A percentile compares a stretch with the other conserved stretches of the same genome.
phyloP scores from a whole-genome alignment of 176 grass and related monocot species.

The Guadua angustifolia region DNA sequence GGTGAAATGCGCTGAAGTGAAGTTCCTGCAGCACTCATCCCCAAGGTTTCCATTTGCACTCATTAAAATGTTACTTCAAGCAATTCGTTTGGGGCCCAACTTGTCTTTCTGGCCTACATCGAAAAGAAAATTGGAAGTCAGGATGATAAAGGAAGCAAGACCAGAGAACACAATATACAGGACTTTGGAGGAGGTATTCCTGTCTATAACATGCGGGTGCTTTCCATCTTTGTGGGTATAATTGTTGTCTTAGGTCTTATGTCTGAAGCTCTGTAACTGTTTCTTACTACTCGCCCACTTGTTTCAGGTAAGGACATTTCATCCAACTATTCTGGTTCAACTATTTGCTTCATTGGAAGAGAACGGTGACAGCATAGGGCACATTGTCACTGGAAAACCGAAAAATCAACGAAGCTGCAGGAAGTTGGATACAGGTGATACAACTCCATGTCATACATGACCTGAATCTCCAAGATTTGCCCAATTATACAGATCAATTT shows the following conservation, averaged over 20 bases:
- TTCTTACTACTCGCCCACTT: not conserved
- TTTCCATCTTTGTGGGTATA: not conserved
- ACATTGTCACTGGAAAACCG: not conserved
- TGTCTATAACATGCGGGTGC: not conserved
- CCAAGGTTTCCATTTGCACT: not conserved
- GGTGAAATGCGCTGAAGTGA: conserved; percentile 48
- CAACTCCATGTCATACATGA: too few species aligned
- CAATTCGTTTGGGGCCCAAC: not conserved
- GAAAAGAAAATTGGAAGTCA: not conserved
- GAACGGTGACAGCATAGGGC: not conserved
- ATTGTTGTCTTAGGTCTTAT: not conserved
- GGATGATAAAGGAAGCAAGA: not conserved
- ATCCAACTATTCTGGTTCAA: not conserved
- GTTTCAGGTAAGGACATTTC: not conserved
- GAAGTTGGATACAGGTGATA: too few species aligned
- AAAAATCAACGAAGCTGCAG: not conserved
- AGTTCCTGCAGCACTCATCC: not conserved
- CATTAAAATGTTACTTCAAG: not conserved
- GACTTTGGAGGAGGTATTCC: conserved; percentile 5
- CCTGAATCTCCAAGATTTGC: too few species aligned
- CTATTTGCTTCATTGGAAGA: not conserved
- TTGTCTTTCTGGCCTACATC: not conserved
- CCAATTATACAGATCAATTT: too few species aligned
- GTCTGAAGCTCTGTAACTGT: not conserved
- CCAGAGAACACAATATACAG: not conserved